A percentile compares a stretch with the other conserved stretches of the same genome.
phyloP scores from a whole-genome alignment of 768 basidiomycete genomes.

The Kockovaella imperatae region DNA sequence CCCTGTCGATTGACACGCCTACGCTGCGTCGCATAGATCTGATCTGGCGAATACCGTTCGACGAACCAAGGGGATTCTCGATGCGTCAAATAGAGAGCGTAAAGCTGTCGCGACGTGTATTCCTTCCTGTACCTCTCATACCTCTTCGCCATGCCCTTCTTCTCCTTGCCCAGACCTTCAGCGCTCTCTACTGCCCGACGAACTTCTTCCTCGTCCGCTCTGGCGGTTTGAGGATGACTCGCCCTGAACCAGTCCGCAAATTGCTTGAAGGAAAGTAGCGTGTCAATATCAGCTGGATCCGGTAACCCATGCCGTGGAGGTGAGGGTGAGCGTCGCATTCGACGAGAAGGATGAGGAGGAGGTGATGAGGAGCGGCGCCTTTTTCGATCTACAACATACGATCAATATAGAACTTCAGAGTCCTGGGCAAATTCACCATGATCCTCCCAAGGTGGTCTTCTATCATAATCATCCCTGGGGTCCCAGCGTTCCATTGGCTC shows the following conservation, averaged over 20 bases:
- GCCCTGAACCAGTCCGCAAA: constrained; percentile 38
- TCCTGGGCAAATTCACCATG: constrained; percentile 15
- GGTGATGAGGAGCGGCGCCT: constrained; percentile 35
- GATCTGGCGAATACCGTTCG: constrained; percentile 81
- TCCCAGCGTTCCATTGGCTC: constrained; percentile 5
- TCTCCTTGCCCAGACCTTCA: constrained; percentile 13
- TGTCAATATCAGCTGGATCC: constrained; percentile 29
- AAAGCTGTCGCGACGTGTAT: constrained; percentile 76
- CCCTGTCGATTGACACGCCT: constrained; percentile 73
- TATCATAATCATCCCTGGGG: constrained; percentile 17
- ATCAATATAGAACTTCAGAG: background rate
- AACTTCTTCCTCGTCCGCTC: constrained; percentile 33
- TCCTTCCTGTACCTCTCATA: constrained; percentile 96
- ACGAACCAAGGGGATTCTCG: constrained; percentile 93
- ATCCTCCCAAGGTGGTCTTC: constrained; percentile 27
- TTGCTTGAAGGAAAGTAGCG: constrained; percentile 26
- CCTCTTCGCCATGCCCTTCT: constrained; percentile 46
- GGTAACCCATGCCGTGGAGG: constrained; percentile 7
- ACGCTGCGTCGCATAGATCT: constrained; percentile 64
- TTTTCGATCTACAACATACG: constrained; percentile 24
- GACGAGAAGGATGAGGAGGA: background rate
- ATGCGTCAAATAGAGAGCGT: constrained; percentile 92
- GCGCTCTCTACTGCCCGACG: constrained; percentile 18
- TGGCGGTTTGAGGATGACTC: constrained; percentile 34
- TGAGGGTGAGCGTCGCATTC: background rate